Evolutionary conservation across 2,329 filamentous ascomycete species (phyloP), one percentile per base, ranked within the genome.

Genomic region (Fusarium proliferatum): DNA sequence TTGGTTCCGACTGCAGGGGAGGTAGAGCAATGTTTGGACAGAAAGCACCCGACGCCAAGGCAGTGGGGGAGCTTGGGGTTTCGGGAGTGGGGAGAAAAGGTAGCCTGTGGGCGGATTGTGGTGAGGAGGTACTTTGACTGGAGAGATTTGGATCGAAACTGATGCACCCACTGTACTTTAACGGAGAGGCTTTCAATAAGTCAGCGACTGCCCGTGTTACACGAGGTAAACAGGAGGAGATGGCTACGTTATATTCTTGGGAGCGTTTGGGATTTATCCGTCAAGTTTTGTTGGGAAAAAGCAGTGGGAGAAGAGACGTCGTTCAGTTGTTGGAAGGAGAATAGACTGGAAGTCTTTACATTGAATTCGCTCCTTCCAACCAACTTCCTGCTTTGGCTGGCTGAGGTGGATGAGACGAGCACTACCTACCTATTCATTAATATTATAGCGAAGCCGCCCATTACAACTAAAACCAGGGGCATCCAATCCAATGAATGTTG

Each of bases 1-100:
- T 57, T 63, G 61, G 65, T 60, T 69, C 72, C 72, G 72, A 76
- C 71, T 74, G 71, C 77, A 78, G 78, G 78, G 78, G 73, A 77
- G 62, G 58, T 64, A 65, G 63, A 51, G 69, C 67, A 64, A 77
- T 53, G 73, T 76, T 72, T 67, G 65, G 72, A 67, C 51, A 67
- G 59, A 70, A 67, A 67, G 67, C 63, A 72, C 66, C 65, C 65
- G 65, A 65, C 61, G 72, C 60, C 64, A 68, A 71, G 67, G 52
- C 52, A 51, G 64, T 39, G 59, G 62, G 62, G 63, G 61, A 68
- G 45, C 61, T 74, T 28, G 39, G 36, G 30, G 38, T 58, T 49
- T 51, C 23, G n/a, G n/a, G 28, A 56, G 64, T 68, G 65, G 66
- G 41, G 42, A 42, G 56, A 71, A 3, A 57, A 74, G 42, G 72